Evolutionary conservation across 441 rosid genomes (phyloP), one percentile per base, ranked within the genome.

Genomic region (Bocquillonia castaneifolia): DNA sequence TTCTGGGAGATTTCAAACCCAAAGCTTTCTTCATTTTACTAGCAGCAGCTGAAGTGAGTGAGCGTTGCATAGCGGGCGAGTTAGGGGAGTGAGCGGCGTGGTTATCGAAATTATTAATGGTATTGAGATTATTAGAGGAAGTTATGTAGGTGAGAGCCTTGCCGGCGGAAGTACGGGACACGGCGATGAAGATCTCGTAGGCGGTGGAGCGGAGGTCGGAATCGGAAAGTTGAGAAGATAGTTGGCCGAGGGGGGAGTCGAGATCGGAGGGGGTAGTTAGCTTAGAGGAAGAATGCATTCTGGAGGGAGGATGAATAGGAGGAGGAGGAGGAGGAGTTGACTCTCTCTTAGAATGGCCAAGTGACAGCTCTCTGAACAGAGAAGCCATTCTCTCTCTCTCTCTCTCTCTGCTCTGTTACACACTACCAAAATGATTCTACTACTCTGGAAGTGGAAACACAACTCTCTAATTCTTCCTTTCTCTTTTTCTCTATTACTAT

Each of bases 21-120:
- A 94, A 78, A n/a, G 97, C 98, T 66, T 86, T 94, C 86, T 94
- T 93, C 96, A 93, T 87, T 79, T 86, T 88, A 77, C 96, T 89
- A 0, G 99, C 93, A 59, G 97, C 99, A 44, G 93, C 70, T 9
- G 97, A 88, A 37, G 99, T 94, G 36, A 90, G 85, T 2, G 97
- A 91, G 2, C 94, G 85, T 77, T 93, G 93, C 23, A 83, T 64
- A 4, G 84, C 83, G 1, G 91, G 88, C 1, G 93, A 72, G 71
- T 72, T 81, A 1, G 84, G 68, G 59, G 78, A 81, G 64, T 59
- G 40, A 64, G 44, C 36, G 4, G 60, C 25, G 64, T 48, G 10
- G n/a, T 48, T 48, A 22, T 42, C 3, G 14, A 42, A 10, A 12
- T 20, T 50, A 22, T 22, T 50, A 22, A 0, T 15, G 4, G 1